Conservation (phyloP, 768 basidiomycete genomes). For the Amanita thiersii region DNA sequence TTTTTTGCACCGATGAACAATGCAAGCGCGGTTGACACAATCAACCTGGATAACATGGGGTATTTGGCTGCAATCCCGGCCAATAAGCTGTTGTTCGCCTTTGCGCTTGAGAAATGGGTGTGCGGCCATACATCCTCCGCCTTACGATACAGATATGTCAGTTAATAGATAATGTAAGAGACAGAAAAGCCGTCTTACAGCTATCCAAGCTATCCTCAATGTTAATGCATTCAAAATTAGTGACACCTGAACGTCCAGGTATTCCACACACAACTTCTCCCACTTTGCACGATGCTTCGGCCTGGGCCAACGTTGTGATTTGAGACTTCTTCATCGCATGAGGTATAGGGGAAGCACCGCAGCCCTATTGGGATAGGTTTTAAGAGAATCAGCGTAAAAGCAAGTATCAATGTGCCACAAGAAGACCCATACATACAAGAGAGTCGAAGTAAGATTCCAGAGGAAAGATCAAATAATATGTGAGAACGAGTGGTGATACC, state of each 20-base stretch:
- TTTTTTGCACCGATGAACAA: conserved; percentile 18
- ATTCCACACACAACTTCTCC: conserved; percentile 30
- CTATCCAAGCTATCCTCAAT: conserved; percentile 25
- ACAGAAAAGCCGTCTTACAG: conserved; percentile 24
- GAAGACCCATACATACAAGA: conserved; percentile 2
- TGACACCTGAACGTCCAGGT: conserved; percentile 18
- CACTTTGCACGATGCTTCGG: conserved; percentile 18
- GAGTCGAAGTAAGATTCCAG: not conserved
- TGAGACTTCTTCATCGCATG: conserved; percentile 12
- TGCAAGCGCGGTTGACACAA: conserved; percentile 20
- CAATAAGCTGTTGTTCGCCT: conserved; percentile 9
- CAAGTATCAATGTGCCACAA: no score
- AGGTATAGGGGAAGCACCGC: conserved; percentile 26
- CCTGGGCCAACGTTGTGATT: conserved; percentile 22
- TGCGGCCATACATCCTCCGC: conserved; percentile 31
- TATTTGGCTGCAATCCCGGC: conserved; percentile 22
- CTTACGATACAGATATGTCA: conserved; percentile 14
- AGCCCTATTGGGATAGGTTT: conserved; percentile 22
- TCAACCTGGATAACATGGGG: conserved; percentile 16
- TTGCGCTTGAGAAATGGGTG: conserved; percentile 22
- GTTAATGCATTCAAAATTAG: conserved; percentile 32
- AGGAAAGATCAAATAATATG: not conserved
- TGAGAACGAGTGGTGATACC: not conserved
- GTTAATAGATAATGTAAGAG: no score
- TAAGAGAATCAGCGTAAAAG: conserved; percentile 3